phyloP scores from a whole-genome alignment of 1,284 basidiomycete genomes.

The Trichosporon coremiiforme region DNA sequence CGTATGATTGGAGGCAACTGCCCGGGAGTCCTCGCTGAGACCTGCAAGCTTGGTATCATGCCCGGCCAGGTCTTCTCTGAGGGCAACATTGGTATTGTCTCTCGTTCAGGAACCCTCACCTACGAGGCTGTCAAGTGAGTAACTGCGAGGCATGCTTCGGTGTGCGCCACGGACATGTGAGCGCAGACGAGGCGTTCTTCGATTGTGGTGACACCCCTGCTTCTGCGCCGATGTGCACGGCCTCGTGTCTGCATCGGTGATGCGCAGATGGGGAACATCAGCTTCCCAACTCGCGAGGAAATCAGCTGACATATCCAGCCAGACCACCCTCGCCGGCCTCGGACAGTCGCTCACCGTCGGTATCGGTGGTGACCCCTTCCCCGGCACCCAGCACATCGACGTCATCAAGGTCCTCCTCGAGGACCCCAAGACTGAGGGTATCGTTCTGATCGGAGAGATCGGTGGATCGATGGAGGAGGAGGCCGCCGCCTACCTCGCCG shows the following conservation, averaged over 20 bases:
- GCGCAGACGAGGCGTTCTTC: background rate
- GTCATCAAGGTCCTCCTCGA: constrained; percentile 95
- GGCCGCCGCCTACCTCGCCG: constrained; percentile 91
- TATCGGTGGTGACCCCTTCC: constrained; percentile 98
- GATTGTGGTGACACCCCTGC: background rate
- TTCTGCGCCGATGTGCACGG: background rate
- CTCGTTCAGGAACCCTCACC: constrained; percentile 80
- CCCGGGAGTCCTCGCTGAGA: constrained; percentile 94
- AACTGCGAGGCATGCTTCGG: background rate
- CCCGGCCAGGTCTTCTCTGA: constrained; percentile 96
- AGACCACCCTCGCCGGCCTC: constrained; percentile 89
- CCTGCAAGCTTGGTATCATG: constrained; percentile 99
- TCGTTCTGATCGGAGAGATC: constrained; percentile 98
- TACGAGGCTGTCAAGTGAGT: constrained; percentile 58
- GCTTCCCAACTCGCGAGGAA: too few species aligned
- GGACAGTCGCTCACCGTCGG: constrained; percentile 97
- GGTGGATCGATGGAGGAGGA: constrained; percentile 99
- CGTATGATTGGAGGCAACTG: constrained; percentile 92
- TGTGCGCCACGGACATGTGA: background rate
- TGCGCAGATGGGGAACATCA: background rate
- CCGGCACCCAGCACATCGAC: constrained; percentile 83
- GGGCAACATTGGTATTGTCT: constrained; percentile 94
- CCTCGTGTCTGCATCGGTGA: background rate
- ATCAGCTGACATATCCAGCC: constrained; percentile 62
- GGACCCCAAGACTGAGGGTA: constrained; percentile 89